These are phyloP conservation scores for Macrophomina phaseolina DNA, from an alignment of 2,329 filamentous ascomycete genomes.

Conservation along the genomic window DNA sequence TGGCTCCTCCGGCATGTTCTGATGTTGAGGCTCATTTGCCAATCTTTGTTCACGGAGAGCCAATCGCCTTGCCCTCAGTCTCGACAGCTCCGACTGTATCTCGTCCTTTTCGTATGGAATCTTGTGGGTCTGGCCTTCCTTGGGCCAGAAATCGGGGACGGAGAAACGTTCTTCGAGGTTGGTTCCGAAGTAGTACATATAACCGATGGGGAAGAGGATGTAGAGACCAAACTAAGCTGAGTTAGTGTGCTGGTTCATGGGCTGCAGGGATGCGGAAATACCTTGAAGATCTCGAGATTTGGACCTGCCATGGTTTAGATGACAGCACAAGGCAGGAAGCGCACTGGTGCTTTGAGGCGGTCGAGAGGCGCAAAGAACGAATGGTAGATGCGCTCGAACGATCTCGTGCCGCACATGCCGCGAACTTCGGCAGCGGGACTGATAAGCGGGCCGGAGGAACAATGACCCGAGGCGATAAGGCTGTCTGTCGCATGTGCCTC, in stretches of 20 bases:
- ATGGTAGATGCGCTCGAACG: slow-evolving; percentile 30
- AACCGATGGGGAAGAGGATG: slow-evolving; percentile 96
- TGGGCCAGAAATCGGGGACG: slow-evolving; percentile 94
- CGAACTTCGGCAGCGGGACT: slow-evolving; percentile 5
- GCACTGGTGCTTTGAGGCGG: neutral
- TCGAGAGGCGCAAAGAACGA: neutral
- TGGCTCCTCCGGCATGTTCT: neutral
- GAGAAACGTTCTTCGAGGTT: slow-evolving; percentile 89
- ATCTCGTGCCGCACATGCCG: slow-evolving; percentile 19
- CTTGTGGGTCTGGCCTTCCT: slow-evolving; percentile 74
- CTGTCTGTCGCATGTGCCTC: slow-evolving; percentile 11
- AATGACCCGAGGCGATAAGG: slow-evolving; percentile 16
- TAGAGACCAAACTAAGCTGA: slow-evolving; percentile 85
- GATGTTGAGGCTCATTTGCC: slow-evolving; percentile 41
- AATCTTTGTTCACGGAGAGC: slow-evolving; percentile 56
- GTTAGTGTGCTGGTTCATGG: slow-evolving; percentile 17
- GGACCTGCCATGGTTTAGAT: slow-evolving; percentile 71
- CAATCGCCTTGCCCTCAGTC: slow-evolving; percentile 63
- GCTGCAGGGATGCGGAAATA: slow-evolving; percentile 46
- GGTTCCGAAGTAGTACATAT: slow-evolving; percentile 99
- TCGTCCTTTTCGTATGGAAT: slow-evolving; percentile 80
- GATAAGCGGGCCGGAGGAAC: neutral
- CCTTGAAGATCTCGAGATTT: slow-evolving; percentile 96
- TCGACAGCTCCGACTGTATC: slow-evolving; percentile 79
- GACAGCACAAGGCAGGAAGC: slow-evolving; percentile 33